phyloP scores from a whole-genome alignment of 768 basidiomycete genomes.

The Ramaria sp. region DNA sequence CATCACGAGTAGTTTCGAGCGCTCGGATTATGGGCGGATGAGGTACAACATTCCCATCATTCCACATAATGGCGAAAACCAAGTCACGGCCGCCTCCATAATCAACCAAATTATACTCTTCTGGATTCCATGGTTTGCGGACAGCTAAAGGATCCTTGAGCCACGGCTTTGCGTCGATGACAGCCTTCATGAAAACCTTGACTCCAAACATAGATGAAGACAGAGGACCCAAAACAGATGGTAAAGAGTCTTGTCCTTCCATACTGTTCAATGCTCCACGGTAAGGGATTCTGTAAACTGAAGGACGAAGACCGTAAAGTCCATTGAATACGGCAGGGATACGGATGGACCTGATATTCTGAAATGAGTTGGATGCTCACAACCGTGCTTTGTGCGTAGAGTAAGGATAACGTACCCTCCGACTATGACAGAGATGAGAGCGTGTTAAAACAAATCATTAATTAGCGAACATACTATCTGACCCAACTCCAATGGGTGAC shows the following conservation, averaged over 20 bases:
- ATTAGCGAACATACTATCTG: conserved; percentile 33
- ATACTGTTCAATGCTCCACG: conserved; percentile 50
- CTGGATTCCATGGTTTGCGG: conserved; percentile 50
- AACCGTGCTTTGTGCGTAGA: neutral
- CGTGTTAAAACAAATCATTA: neutral
- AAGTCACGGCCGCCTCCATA: conserved; percentile 32
- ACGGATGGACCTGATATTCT: conserved; percentile 34
- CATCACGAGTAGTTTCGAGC: conserved; percentile 41
- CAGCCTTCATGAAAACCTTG: conserved; percentile 52
- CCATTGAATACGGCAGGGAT: conserved; percentile 61
- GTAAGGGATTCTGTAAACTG: conserved; percentile 61
- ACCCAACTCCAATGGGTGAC: conserved; percentile 52
- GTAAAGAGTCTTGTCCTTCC: conserved; percentile 61
- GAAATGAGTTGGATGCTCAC: neutral
- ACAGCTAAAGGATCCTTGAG: conserved; percentile 46
- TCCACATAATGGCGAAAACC: conserved; percentile 53
- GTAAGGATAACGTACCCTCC: conserved; percentile 41
- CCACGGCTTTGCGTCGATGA: conserved; percentile 56
- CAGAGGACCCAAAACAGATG: conserved; percentile 69
- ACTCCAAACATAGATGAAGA: conserved; percentile 47
- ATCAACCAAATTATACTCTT: conserved; percentile 46
- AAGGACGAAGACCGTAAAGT: conserved; percentile 61
- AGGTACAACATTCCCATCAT: conserved; percentile 49
- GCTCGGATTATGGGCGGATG: conserved; percentile 57
- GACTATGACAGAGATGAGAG: conserved; percentile 17